Percentiles rank a stretch among this genome's conserved stretches.
phyloP scores from a whole-genome alignment of 2,329 filamentous ascomycete species.

The Cercospora canescens region DNA sequence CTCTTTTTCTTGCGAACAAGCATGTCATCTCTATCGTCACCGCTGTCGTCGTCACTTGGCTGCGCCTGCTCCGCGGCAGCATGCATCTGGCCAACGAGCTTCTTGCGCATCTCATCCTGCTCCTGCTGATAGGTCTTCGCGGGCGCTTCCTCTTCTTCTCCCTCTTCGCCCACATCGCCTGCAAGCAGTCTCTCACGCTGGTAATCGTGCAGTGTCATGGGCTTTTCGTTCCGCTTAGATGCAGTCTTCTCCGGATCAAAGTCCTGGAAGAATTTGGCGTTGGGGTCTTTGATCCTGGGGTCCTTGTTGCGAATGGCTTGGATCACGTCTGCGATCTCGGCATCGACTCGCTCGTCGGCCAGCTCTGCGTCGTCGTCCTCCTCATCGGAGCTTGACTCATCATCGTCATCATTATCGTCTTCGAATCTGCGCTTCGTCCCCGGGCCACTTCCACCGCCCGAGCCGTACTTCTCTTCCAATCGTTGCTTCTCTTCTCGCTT shows the following conservation, averaged over 20 bases:
- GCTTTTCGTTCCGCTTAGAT: constrained; percentile 66
- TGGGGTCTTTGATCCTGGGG: constrained; percentile 82
- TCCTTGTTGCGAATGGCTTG: constrained; percentile 88
- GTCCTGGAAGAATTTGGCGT: constrained; percentile 73
- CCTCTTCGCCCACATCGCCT: constrained; percentile 64
- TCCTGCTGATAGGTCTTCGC: constrained; percentile 81
- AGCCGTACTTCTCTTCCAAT: constrained; percentile 82
- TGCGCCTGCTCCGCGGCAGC: constrained; percentile 51
- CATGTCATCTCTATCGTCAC: constrained; percentile 67
- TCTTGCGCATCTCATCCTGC: constrained; percentile 77
- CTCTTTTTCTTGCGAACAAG: constrained; percentile 68
- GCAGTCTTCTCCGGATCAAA: constrained; percentile 55
- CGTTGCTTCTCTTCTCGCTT: constrained; percentile 84
- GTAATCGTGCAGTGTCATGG: constrained; percentile 84
- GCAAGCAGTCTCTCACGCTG: constrained; percentile 86
- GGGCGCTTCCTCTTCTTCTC: constrained; percentile 50
- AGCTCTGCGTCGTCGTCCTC: constrained; percentile 91
- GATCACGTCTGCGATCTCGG: constrained; percentile 82
- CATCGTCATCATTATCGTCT: constrained; percentile 56
- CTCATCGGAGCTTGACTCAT: constrained; percentile 66
- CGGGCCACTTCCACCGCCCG: constrained; percentile 40
- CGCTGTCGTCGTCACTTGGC: constrained; percentile 48
- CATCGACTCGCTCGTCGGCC: constrained; percentile 80
- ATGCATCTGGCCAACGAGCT: constrained; percentile 79
- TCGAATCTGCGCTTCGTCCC: constrained; percentile 31